Base-by-base conservation (phyloP, 495 filamentous ascomycete genomes). In the Echria macrotheca region DNA sequence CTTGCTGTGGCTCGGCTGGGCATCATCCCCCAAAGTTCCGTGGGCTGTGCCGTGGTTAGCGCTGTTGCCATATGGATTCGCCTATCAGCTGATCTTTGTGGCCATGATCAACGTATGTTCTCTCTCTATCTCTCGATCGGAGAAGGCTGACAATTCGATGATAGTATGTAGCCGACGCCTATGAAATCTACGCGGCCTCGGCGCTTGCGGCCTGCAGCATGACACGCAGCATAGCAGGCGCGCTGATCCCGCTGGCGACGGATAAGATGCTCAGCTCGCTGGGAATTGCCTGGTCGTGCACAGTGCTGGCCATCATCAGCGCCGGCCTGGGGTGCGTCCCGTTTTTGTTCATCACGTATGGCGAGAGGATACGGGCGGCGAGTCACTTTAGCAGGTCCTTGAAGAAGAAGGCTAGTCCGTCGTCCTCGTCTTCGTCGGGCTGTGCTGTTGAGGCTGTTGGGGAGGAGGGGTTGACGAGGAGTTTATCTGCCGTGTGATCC, bases 1-100 rank as follows among this genome's bases (percentile, higher is more conserved):
- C 25, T 65, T 82, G 9, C 83, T 87, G 59, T 89, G 84, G 85
- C 69, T 83, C 12, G 85, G 74, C 23, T 87, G 82, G 83, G 72
- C 81, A 0, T 75, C 81, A 0, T 66, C 65, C 0, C 38, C 66
- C 3, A 62, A 52, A 18, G 65, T 85, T 6, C 81, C 80, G 57
- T 87, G 79, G 80, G 69, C 77, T 7, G 76, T 79, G 1, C 84
- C 83, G 0, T 67, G 77, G 1, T 41, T 82, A 5, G 71, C 81
- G 0, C 77, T 77, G 2, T 38, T 86, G 2, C 63, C 81, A 2
- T 84, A 85, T 51, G 85, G 85, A 6, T 69, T 84, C 28, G 85
- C 79, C 2, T 84, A 82, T 52, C 68, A 79, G 7, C 68, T 80
- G 14, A 77, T 82, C 14, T 88, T 87, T 61, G 81, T 82, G 33